phyloP scores from a whole-genome alignment of 129 eudicot genomes.

The Saposhnikovia divaricata region DNA sequence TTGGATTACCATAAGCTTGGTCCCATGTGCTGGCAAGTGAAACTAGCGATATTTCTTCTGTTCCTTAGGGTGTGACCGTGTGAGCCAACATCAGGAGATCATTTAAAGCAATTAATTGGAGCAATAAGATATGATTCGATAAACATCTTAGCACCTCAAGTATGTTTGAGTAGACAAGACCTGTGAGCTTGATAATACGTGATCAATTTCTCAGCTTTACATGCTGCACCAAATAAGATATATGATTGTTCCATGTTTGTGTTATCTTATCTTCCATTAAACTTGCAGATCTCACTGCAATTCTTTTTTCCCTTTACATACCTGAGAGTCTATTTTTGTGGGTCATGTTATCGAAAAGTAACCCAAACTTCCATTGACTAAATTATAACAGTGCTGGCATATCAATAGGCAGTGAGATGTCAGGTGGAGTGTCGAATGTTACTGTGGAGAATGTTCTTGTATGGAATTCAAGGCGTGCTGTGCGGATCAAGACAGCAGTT shows the following conservation, averaged over 20 bases:
- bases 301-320: not conserved
- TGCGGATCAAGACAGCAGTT: constrained; percentile 85
- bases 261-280: not conserved
- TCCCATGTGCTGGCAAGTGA: not conserved
- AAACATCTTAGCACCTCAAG: not conserved
- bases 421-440: constrained; percentile 86
- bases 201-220: not conserved
- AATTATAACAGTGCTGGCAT: constrained; percentile 70
- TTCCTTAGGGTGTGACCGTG: not conserved
- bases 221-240: not conserved
- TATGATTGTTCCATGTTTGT: not conserved
- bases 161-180: too few relatives aligned
- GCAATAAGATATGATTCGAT: not conserved
- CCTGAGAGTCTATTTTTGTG: not conserved
- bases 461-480: constrained; percentile 82
- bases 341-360: not conserved
- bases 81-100: not conserved
- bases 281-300: not conserved
- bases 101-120: not conserved
- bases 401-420: constrained; percentile 99
- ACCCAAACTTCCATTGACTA: constrained; percentile 7
- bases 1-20: not conserved
- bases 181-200: not conserved
- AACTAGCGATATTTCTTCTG: not conserved
- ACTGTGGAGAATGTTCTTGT: constrained; percentile 63